Evolutionary conservation across 805 yeast genomes (phyloP).

Genomic region (Candida pini): DNA sequence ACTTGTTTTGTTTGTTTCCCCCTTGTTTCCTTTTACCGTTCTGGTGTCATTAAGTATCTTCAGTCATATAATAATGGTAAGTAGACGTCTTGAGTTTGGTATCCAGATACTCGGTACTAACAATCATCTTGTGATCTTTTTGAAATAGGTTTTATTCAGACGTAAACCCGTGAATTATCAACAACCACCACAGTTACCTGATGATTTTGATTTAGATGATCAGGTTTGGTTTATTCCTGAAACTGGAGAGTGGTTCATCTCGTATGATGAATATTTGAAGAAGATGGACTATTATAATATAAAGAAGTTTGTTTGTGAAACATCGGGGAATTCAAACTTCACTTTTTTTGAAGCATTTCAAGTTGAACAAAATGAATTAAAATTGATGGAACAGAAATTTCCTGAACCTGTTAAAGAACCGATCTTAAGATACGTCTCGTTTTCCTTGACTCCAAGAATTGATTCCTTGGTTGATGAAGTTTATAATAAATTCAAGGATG

Average conservation of each 20-base stretch:
- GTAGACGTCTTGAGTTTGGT: no score
- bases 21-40: no score
- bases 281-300: slow-evolving; percentile 68
- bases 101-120: no score
- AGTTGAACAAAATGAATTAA: slow-evolving; percentile 61
- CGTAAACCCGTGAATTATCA: slow-evolving; percentile 62
- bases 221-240: slow-evolving; percentile 78
- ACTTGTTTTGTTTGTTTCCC: no score
- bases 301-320: slow-evolving; percentile 88
- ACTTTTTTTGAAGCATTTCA: slow-evolving; percentile 86
- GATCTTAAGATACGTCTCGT: slow-evolving; percentile 78
- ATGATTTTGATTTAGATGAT: slow-evolving; percentile 43
- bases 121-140: not conserved
- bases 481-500: slow-evolving; percentile 67
- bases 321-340: slow-evolving; percentile 87
- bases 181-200: slow-evolving; percentile 53
- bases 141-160: slow-evolving; percentile 63
- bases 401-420: slow-evolving; percentile 93
- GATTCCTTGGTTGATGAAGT: slow-evolving; percentile 87
- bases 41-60: no score
- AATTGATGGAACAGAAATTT: slow-evolving; percentile 69
- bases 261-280: slow-evolving; percentile 68
- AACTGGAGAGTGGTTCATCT: slow-evolving; percentile 83
- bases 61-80: no score
- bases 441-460: slow-evolving; percentile 72